Conservation (phyloP, 345 rosid species). For the Eucalyptus virginea region DNA sequence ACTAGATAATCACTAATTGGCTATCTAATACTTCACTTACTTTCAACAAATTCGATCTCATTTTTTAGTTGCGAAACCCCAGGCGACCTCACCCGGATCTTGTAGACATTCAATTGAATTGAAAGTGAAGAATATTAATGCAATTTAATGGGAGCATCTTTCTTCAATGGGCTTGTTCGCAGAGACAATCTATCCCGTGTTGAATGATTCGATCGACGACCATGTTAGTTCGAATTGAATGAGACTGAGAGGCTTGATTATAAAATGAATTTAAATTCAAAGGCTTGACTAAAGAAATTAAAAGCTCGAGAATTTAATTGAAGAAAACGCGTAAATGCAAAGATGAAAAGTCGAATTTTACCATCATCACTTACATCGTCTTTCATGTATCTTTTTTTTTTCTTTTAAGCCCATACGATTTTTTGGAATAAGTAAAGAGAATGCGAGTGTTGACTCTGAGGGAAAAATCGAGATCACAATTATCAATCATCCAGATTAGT, state of each 20-base stretch:
- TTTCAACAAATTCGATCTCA: not conserved
- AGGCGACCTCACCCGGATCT: fast-evolving
- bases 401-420: not conserved
- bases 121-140: not conserved
- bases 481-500: not conserved
- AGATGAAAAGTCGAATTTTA: not conserved
- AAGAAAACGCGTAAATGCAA: not conserved
- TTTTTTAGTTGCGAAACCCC: not conserved
- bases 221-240: not conserved
- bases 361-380: not conserved
- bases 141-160: not conserved
- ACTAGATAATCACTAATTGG: not conserved
- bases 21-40: not conserved
- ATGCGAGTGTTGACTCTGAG: not conserved
- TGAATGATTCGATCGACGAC: not conserved
- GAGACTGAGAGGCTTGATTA: not conserved
- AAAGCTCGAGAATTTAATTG: not conserved
- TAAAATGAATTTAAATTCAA: not conserved
- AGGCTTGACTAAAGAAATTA: not conserved
- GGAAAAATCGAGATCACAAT: not conserved
- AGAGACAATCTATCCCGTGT: not conserved
- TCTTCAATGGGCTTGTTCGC: not conserved
- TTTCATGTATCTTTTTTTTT: not conserved
- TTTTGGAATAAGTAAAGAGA: not conserved
- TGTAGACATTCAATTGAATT: not conserved